These are phyloP conservation scores for Pluteus cervinus DNA, from an alignment of 768 basidiomycete species.

Conservation along the genomic window DNA sequence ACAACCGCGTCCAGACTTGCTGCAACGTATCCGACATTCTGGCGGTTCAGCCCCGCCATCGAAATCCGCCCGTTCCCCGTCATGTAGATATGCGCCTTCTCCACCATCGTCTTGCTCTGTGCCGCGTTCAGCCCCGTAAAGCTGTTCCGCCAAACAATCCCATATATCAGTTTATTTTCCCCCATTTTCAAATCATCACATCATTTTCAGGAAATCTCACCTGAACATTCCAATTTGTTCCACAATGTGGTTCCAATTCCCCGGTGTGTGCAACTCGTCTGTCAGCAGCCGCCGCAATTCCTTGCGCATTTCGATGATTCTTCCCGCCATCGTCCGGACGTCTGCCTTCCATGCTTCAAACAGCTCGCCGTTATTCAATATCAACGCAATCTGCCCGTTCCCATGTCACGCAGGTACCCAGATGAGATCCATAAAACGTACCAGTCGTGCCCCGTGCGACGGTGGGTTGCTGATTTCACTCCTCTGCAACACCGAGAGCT, in stretches of 20 bases:
- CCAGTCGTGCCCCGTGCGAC: conserved; percentile 83
- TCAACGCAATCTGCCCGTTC: conserved; percentile 57
- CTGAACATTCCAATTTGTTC: conserved; percentile 99
- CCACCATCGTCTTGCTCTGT: conserved; percentile 64
- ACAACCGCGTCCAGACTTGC: conserved; percentile 63
- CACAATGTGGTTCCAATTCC: conserved; percentile 93
- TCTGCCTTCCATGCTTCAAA: conserved; percentile 89
- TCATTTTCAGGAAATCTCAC: conserved; percentile 32
- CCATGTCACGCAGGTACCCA: conserved; percentile 4
- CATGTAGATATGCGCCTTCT: conserved; percentile 79
- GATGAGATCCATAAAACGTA: conserved; percentile 29
- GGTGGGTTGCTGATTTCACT: conserved; percentile 97
- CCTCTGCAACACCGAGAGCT: conserved; percentile 86
- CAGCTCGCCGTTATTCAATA: conserved; percentile 67
- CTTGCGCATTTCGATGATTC: conserved; percentile 89
- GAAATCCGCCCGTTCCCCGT: conserved; percentile 87
- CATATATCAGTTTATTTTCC: too few species aligned
- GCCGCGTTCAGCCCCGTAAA: conserved; percentile 74
- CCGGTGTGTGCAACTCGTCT: conserved; percentile 79
- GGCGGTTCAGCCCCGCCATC: conserved; percentile 86
- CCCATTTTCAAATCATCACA: conserved; percentile 4
- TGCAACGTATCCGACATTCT: conserved; percentile 76
- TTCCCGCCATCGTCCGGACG: conserved; percentile 86
- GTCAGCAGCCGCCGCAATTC: conserved; percentile 70
- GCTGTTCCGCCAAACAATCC: conserved; percentile 28